A percentile compares a stretch with the other conserved stretches of the same genome.
These are phyloP conservation scores for Pachysandra terminalis DNA, from an alignment of 164 flowering plant species.

Conservation along the genomic window DNA sequence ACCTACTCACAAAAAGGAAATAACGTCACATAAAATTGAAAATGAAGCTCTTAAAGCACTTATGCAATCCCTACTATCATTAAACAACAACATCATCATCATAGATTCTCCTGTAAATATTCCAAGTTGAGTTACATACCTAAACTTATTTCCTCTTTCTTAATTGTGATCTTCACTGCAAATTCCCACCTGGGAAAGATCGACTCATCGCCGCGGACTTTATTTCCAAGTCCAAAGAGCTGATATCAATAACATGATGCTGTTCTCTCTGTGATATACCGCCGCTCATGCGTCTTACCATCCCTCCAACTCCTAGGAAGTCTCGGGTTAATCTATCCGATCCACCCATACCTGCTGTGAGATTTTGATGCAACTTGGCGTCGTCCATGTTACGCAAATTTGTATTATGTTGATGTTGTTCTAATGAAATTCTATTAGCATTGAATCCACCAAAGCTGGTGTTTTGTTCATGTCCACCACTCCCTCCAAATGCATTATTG, in stretches of 20 bases:
- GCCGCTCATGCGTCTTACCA: constrained; percentile 44
- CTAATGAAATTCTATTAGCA: constrained; percentile 16
- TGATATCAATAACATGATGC: constrained; percentile 26
- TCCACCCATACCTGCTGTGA: constrained; percentile 29
- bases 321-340: constrained; percentile 66
- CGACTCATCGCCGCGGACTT: constrained; percentile 26
- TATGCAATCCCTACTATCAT: constrained; percentile 9
- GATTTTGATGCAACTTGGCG: constrained; percentile 33
- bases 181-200: constrained; percentile 43
- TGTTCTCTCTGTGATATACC: constrained; percentile 34
- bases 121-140: constrained; percentile 21
- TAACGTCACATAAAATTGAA: constrained; percentile 3
- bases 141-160: constrained; percentile 3
- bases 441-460: constrained; percentile 29
- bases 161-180: constrained; percentile 26
- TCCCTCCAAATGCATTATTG: constrained; percentile 24
- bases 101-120: constrained; percentile 11
- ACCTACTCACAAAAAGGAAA: constrained; percentile 1
- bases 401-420: constrained; percentile 19
- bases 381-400: constrained; percentile 29
- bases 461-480: constrained; percentile 20
- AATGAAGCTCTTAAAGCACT: constrained; percentile 14
- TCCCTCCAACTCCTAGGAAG: constrained; percentile 77
- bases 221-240: constrained; percentile 37
- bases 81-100: constrained; percentile 9